Percentiles rank a stretch among this genome's conserved stretches.
Conservation (phyloP, 108 stramenopile species). For the Fragilariopsis cylindrus region DNA sequence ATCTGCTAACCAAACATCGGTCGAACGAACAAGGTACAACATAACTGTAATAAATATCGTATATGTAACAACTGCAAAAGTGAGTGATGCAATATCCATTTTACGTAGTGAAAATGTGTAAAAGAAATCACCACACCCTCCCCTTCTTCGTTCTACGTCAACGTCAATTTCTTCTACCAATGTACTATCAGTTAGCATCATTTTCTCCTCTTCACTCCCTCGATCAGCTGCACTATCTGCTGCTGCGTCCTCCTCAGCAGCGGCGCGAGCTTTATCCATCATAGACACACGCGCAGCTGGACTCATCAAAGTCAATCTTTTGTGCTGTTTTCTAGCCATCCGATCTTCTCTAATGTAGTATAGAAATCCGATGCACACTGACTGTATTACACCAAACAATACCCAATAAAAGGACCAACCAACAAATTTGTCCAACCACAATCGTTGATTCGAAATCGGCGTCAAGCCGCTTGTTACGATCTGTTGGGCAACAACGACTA, state of each 20-base stretch:
- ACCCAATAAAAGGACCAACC: constrained; percentile 36
- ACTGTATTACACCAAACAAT: constrained; percentile 23
- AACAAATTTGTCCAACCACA: constrained; percentile 31
- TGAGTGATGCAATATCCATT: not conserved
- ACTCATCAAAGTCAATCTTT: not conserved
- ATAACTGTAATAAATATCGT: not conserved
- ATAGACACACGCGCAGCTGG: not conserved
- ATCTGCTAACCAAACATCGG: not conserved
- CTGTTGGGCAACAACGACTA: constrained; percentile 36
- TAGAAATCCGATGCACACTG: constrained; percentile 20
- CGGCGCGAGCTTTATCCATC: not conserved
- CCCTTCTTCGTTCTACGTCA: not conserved
- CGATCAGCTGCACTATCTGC: not conserved
- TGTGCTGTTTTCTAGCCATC: not conserved
- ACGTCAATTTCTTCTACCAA: not conserved
- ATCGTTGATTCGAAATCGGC: constrained; percentile 17
- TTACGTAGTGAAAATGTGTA: not conserved
- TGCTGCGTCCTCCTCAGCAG: not conserved
- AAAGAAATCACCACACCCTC: not conserved
- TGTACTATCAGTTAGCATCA: no score
- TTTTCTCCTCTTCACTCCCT: not conserved
- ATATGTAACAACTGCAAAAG: not conserved
- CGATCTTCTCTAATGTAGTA: constrained; percentile 22
- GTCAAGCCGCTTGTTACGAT: constrained; percentile 26
- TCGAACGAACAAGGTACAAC: not conserved